Percentiles rank a stretch among this genome's conserved stretches.
Evolutionary conservation across 75 land plant genomes (phyloP).

Genomic region (Azolla pinnata): DNA sequence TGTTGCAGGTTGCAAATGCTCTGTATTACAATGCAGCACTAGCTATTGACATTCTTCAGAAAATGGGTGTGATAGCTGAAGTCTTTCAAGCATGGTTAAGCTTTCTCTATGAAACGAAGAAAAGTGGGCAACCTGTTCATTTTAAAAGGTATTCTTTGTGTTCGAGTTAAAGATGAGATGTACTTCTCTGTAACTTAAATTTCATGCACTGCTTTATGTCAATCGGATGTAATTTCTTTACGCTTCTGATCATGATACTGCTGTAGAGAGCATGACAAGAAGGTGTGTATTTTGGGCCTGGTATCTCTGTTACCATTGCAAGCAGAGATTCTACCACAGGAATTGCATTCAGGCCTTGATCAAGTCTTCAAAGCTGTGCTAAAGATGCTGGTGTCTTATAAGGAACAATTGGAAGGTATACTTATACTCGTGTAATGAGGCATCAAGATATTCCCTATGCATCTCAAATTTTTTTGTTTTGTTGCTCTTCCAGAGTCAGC

Average conservation of each 20-base stretch:
- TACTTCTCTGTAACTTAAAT: no score
- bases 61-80: conserved; percentile 67
- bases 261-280: conserved; percentile 99
- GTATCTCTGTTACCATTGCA: conserved; percentile 71
- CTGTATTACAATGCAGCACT: conserved; percentile 79
- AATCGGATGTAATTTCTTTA: neutral
- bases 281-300: conserved; percentile 91
- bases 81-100: conserved; percentile 82
- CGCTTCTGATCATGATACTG: conserved; percentile 6
- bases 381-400: conserved; percentile 83
- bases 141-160: conserved; percentile 57
- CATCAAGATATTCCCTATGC: neutral
- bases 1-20: conserved; percentile 72
- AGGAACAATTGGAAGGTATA: conserved; percentile 89
- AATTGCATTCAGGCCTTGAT: conserved; percentile 44
- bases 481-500: conserved; percentile 47
- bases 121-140: conserved; percentile 65
- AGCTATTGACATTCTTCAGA: conserved; percentile 62
- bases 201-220: neutral
- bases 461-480: neutral
- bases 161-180: neutral
- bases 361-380: conserved; percentile 78
- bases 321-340: conserved; percentile 53
- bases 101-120: conserved; percentile 75
- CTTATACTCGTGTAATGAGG: no score